Evolutionary conservation across 2,329 filamentous ascomycete genomes (phyloP), one percentile per base, ranked within the genome.

Genomic region (Massarina eburnea): DNA sequence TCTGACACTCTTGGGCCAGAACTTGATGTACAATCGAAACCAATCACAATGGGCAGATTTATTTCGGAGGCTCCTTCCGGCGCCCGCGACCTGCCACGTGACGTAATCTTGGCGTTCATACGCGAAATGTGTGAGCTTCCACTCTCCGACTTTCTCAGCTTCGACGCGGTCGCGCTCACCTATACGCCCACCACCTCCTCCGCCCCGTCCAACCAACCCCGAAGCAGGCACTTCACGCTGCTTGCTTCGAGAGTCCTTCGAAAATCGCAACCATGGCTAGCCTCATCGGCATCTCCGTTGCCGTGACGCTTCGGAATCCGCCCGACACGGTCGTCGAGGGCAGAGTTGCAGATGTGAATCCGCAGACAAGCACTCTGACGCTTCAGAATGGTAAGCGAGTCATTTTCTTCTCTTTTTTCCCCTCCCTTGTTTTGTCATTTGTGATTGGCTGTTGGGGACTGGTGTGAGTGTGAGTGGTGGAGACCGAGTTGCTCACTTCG

Each of bases 231-330:
- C 27, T 20, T 6, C 22, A 24, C 27, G 27, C 12, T 30, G 12
- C 27, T 30, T 30, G 27, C 27, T 30, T 30, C 27, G n/a, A n/a
- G n/a, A n/a, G n/a, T 26, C 7, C 29, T 39, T 41, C 12, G 39
- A 18, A 59, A 59, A 33, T 44, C 22, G 62, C 60, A 4, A 72
- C 48, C 57, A 88, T 88, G 84, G 83, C 63, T 48, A 78, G 83
- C 62, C 90, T 92, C 67, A 83, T 89, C 61, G 89, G 89, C 51
- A 80, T 89, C 68, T 83, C 85, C 49, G 89, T 94, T 72, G 74
- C 83, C 49, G 84, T 94, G 61, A 86, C 85, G 27, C 78, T 94
- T 53, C 81, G 79, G 59, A 76, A 82, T 47, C 85, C 86, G 41
- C 78, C 80, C 2, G 81, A 81, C 49, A 81, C 80, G 33, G 76